Conservation (phyloP, 768 basidiomycete genomes). For the Mycena alexandri region DNA sequence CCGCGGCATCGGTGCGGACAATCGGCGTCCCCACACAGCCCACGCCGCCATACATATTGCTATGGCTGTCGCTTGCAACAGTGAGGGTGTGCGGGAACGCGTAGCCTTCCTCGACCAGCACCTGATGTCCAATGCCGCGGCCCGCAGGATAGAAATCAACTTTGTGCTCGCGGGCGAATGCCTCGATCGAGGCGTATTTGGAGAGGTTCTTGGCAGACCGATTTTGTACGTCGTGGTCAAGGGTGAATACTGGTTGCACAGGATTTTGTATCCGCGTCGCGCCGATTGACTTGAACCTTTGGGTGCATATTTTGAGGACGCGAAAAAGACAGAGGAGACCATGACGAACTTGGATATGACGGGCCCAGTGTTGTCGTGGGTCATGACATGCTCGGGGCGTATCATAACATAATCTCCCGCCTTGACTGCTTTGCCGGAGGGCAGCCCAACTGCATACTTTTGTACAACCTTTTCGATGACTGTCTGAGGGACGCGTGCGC, state of each 20-base stretch:
- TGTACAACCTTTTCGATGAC: constrained; percentile 98
- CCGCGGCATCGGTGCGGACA: constrained; percentile 94
- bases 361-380: constrained; percentile 97
- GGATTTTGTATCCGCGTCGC: constrained; percentile 87
- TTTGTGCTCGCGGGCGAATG: constrained; percentile 85
- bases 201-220: constrained; percentile 88
- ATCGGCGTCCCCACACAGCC: constrained; percentile 98
- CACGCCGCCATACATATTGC: constrained; percentile 99
- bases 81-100: constrained; percentile 96
- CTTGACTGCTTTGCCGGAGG: constrained; percentile 81
- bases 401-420: constrained; percentile 99
- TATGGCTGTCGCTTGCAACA: constrained; percentile 96
- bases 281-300: constrained; percentile 94
- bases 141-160: constrained; percentile 98
- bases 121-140: constrained; percentile 97
- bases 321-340: constrained; percentile 9
- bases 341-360: constrained; percentile 92
- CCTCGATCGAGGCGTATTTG: constrained; percentile 94
- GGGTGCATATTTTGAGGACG: constrained; percentile 1
- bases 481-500: constrained; percentile 75
- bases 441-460: constrained; percentile 93
- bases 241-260: constrained; percentile 91
- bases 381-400: constrained; percentile 97
- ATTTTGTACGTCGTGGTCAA: constrained; percentile 99
- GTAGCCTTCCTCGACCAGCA: constrained; percentile 98